Conservation (phyloP, 2,329 filamentous ascomycete species). For the Ascochyta pisi region DNA sequence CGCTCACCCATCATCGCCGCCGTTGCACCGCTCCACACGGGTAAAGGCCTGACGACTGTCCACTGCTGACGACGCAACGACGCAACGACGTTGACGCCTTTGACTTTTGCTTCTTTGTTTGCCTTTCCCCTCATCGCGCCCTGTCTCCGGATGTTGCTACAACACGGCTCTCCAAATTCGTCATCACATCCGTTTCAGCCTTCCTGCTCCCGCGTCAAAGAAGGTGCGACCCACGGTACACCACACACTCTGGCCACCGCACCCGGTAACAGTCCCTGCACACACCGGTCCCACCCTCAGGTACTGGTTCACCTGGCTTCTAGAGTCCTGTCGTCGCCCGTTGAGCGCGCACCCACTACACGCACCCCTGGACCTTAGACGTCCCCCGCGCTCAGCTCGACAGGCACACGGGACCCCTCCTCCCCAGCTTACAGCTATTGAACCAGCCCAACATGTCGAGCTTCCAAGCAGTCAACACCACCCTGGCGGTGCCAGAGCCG, state of each 20-base stretch:
- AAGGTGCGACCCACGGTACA: constrained; percentile 29
- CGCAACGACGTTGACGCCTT: neutral
- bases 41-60: constrained; percentile 24
- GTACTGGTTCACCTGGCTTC: constrained; percentile 6
- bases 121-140: constrained; percentile 19
- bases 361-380: constrained; percentile 1
- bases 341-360: neutral
- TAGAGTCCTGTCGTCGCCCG: constrained; percentile 5
- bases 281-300: neutral
- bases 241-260: constrained; percentile 23
- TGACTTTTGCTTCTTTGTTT: constrained; percentile 12
- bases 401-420: neutral
- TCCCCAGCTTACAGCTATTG: neutral
- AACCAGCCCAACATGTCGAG: constrained; percentile 56
- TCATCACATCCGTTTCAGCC: constrained; percentile 49
- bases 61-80: neutral
- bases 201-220: constrained; percentile 34
- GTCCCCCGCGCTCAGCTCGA: constrained; percentile 19
- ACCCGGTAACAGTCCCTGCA: constrained; percentile 5
- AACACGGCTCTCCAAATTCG: constrained; percentile 40
- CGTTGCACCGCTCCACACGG: constrained; percentile 21
- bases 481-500: constrained; percentile 53
- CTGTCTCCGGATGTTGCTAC: constrained; percentile 46
- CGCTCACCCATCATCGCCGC: constrained; percentile 28
- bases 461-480: constrained; percentile 68